phyloP scores from a whole-genome alignment of 768 basidiomycete genomes.

The Russula abietina region DNA sequence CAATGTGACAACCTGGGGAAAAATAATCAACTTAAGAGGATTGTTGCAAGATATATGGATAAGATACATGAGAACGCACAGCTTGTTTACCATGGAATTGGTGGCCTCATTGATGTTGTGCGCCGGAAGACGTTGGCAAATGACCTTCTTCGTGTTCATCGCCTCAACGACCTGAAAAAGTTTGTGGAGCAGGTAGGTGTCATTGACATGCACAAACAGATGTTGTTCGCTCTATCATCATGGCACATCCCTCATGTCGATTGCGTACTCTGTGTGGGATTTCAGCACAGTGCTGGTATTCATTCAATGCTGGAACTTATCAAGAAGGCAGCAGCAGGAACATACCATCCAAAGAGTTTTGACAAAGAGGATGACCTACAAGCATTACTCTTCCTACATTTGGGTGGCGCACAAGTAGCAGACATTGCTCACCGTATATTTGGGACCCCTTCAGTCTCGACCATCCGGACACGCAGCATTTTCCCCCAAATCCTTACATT shows the following conservation, averaged over 20 bases:
- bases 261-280: not conserved
- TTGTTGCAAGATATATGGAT: not conserved
- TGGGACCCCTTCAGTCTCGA: not conserved
- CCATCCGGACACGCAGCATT: not conserved
- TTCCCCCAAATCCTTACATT: not conserved
- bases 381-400: not conserved
- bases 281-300: not conserved
- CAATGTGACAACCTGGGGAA: not conserved
- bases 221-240: not conserved
- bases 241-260: not conserved
- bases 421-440: not conserved
- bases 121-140: not conserved
- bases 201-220: not conserved
- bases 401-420: not conserved
- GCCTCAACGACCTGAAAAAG: not conserved
- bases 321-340: not conserved
- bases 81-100: not conserved
- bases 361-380: not conserved
- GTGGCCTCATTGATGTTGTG: not conserved
- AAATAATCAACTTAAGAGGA: not conserved
- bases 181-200: not conserved
- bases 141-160: not conserved
- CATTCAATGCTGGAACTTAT: not conserved
- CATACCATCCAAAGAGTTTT: slow-evolving; percentile 5
- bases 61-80: not conserved